Evolutionary conservation across 2,329 filamentous ascomycete genomes (phyloP), one percentile per base, ranked within the genome.

Genomic region (Ceratocystis harringtonii): DNA sequence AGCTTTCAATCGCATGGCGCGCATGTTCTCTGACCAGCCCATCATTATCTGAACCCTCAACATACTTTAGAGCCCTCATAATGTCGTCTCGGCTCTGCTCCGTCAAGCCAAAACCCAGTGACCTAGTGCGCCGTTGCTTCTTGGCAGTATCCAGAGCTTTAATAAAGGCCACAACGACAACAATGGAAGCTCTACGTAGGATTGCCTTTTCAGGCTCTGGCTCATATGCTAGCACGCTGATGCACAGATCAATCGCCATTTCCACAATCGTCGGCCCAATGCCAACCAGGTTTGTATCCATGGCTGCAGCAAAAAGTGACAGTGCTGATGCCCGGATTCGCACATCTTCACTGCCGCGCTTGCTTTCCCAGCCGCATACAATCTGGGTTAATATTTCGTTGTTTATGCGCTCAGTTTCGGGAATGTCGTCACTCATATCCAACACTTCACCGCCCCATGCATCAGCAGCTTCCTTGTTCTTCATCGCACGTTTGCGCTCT

Each of bases 241-340:
- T 74, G 64, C 81, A 82, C 30, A 88, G 76, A 68, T 89, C 86
- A 10, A 90, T 76, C 1, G 80, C 80, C 1, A 78, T 77, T 8
- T 81, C 80, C 12, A 83, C 77, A 17, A 84, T 70, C 5, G 75
- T 72, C 0, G 82, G 72, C 0, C 82, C 81, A 30, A 86, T 73
- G 0, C 83, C 84, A 1, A 75, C 74, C 3, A 86, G 75, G 69
- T 84, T 85, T 1, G 78, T 81, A 71, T 89, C 85, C 30, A 89
- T 73, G 0, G 79, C 78, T 1, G 75, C 75, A 0, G 81, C 81
- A 55, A 90, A 77, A 60, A 90, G 80, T 3, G 85, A 87, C 5
- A 91, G 73, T 3, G 87, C 84, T 25, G 87, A 89, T 15, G 86
- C 76, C 0, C 88, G 82, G 69, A 91, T 81, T 3, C 88, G 80